Conservation (phyloP, 306 rosid species). For the Inga oerstediana region DNA sequence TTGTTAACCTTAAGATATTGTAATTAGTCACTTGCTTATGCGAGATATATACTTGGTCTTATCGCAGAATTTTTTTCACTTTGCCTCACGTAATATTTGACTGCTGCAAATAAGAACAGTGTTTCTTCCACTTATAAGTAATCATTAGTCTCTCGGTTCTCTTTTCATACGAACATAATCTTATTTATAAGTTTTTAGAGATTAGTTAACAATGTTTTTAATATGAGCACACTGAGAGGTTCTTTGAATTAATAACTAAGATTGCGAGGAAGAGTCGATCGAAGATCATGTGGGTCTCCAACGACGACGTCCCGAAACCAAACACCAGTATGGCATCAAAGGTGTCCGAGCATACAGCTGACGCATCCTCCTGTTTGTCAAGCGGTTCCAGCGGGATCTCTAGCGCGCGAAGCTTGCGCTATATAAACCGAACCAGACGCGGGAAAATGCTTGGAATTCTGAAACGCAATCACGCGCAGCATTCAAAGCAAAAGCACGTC, state of each 20-base stretch:
- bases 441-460: conserved; percentile 26
- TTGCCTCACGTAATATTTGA: neutral
- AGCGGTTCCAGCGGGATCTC: conserved; percentile 58
- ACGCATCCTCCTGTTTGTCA: conserved; percentile 65
- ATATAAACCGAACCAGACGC: conserved; percentile 35
- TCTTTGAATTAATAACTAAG: conserved; percentile 40
- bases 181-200: neutral
- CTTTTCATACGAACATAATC: neutral
- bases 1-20: neutral
- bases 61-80: neutral
- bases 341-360: conserved; percentile 47
- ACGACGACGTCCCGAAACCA: conserved; percentile 35
- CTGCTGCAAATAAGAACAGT: neutral
- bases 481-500: conserved; percentile 16
- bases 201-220: neutral
- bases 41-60: neutral
- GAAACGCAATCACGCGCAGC: conserved; percentile 26
- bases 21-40: neutral
- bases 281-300: conserved; percentile 51
- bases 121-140: neutral
- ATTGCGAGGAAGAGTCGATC: conserved; percentile 69
- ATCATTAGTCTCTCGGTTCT: neutral
- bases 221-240: conserved; percentile 18
- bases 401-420: conserved; percentile 55
- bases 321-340: conserved; percentile 20